Evolutionary conservation across 1,284 basidiomycete species (phyloP), one percentile per base, ranked within the genome.

Genomic region (Malassezia brasiliensis): DNA sequence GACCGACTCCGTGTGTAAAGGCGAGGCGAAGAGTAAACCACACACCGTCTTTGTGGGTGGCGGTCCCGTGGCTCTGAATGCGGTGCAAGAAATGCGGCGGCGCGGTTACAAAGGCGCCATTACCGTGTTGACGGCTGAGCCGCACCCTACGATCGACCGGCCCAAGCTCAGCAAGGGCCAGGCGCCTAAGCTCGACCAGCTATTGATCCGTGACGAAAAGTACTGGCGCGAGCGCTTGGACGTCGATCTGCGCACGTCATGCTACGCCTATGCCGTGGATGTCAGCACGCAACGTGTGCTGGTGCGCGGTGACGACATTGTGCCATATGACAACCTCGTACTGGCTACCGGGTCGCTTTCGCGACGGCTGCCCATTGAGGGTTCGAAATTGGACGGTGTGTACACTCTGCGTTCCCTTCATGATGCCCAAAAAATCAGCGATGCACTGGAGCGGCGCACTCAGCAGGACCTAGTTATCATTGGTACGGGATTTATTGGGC

Each of bases 111-210:
- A 79, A 37, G 85, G 83, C 17, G 80, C 82, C 8, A 87, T 96
- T 69, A 88, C 84, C 2, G 77, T 94, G 46, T 75, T 94, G 20
- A 84, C 85, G 19, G 83, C 85, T 67, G 90, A 96, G 76, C 77
- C 79, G 10, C 79, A 90, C 72, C 80, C 85, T 14, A 90, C 90
- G 1, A 88, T 94, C 65, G 90, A 96, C 77, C 81, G 87, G 55
- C 89, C 90, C 42, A 91, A 88, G 78, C 79, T 94, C 58, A 90
- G 88, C 77, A 94, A 96, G 76, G 83, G 83, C 5, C 81, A 93
- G 39, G 81, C 86, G 37, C 84, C 85, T 19, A 86, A 90, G 65
- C 77, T 85, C 2, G 77, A 81, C 34, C 88, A 90, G 76, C 77
- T 90, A 38, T 81, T 86, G 69, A 89, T 80, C 82, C 82, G 82